Evolutionary conservation across 2,329 filamentous ascomycete species (phyloP).

Genomic region (Parascedosporium putredinis): DNA sequence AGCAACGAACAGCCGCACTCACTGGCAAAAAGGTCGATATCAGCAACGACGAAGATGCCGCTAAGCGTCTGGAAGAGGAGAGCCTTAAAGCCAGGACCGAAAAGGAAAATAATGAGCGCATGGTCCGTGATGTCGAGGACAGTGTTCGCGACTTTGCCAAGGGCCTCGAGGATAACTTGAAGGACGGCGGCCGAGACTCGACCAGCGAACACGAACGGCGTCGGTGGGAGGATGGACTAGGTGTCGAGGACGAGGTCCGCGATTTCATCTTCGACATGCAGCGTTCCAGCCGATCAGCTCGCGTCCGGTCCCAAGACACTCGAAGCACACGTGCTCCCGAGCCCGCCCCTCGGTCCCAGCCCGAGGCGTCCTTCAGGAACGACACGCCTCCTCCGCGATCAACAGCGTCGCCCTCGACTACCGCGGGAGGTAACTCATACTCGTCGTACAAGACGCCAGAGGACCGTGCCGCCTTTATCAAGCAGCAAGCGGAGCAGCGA

Average conservation of each 20-base stretch:
- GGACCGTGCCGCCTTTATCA: constrained; percentile 90
- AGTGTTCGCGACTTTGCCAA: constrained; percentile 82
- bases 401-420: constrained; percentile 34
- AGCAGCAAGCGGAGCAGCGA: constrained; percentile 90
- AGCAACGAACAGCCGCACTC: constrained; percentile 86
- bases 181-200: constrained; percentile 65
- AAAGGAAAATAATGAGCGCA: constrained; percentile 86
- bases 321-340: constrained; percentile 31
- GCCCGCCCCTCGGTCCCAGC: constrained; percentile 29
- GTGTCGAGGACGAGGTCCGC: constrained; percentile 91
- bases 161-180: constrained; percentile 77
- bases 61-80: constrained; percentile 82
- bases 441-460: constrained; percentile 82
- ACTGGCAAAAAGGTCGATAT: constrained; percentile 70
- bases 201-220: constrained; percentile 81
- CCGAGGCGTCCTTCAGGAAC: constrained; percentile 39
- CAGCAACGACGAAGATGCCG: constrained; percentile 61
- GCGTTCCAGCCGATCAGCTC: constrained; percentile 68
- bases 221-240: constrained; percentile 90
- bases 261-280: constrained; percentile 98
- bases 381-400: constrained; percentile 19
- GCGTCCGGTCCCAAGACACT: constrained; percentile 51
- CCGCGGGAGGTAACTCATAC: constrained; percentile 56
- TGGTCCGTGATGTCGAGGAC: constrained; percentile 95
- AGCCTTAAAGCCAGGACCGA: constrained; percentile 71